Base-by-base conservation (phyloP, 192 early-diverging fungal species). In the Coemansia sp. region DNA sequence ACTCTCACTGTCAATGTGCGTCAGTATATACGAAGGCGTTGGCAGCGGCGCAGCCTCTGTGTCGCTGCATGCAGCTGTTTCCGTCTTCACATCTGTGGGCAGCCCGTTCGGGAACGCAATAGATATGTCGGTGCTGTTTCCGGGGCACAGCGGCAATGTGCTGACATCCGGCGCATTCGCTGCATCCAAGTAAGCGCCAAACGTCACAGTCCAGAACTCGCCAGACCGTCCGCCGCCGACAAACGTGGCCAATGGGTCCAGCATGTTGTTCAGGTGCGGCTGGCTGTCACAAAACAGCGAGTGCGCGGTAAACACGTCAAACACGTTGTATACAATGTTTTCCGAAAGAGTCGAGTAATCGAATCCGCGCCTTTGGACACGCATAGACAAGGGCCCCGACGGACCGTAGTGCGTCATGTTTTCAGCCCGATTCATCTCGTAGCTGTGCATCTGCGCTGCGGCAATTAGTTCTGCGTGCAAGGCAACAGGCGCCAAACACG, bases 391-490 rank as follows among this genome's bases (percentile, higher is more conserved):
- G 5, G 54, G 36, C 10, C 78, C 78, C 0, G 59, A 52, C 5
- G 65, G 23, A 4, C 63, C 65, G 25, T 66, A 67, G 69, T 80
- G 70, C 54, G 66, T 80, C 69, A 84, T 66, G 40, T 74, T 74
- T 13, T 55, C 55, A 9, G 66, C 67, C n/a, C 64, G 63, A 59
- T 78, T 78, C 66, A 76, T 74, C 60, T 71, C 74, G 59, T 80
- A 73, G 64, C 76, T 79, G 63, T 84, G 82, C 22, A 71, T 59
- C 61, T 80, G 73, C 9, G 82, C 77, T 0, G 77, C 56, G 0
- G 66, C 63, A 48, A 71, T 72, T 3, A 84, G 69, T 49, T 73
- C 56, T 11, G 62, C 43, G 22, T 75, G 63, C 23, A 80, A 62
- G 0, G 70, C 74, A 35, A 84, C 34, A 0, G 82, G 82, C 38